Percentiles rank a stretch among this genome's conserved stretches.
These are phyloP conservation scores for Salvia splendens DNA, from an alignment of 257 asterid genomes.

Conservation along the genomic window DNA sequence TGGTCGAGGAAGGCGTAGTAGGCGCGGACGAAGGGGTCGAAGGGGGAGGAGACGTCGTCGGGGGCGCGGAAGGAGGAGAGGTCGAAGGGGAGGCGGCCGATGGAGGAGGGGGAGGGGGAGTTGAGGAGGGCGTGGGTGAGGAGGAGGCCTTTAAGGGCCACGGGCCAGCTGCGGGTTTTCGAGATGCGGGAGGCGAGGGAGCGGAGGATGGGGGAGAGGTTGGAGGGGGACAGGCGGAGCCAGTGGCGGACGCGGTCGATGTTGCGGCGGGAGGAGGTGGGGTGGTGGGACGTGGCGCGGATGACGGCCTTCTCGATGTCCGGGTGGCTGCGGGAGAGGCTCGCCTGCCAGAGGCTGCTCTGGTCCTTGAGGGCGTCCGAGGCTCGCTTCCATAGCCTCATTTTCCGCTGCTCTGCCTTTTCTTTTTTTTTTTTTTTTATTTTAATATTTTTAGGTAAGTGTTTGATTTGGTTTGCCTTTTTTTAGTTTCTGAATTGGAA, in stretches of 20 bases:
- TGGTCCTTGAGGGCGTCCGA: conserved; percentile 67
- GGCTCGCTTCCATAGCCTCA: conserved; percentile 87
- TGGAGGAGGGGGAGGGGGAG: conserved; percentile 42
- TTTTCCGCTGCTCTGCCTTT: conserved; percentile 30
- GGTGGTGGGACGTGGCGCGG: conserved; percentile 69
- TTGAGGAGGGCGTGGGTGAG: conserved; percentile 65
- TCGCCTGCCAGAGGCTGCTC: conserved; percentile 64
- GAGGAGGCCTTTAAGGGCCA: conserved; percentile 71
- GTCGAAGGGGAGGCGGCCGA: conserved; percentile 86
- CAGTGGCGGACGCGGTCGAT: conserved; percentile 57
- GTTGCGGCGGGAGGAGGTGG: conserved; percentile 43
- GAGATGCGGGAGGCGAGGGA: conserved; percentile 63
- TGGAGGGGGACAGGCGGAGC: conserved; percentile 67
- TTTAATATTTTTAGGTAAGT: too few relatives aligned
- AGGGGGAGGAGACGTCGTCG: conserved; percentile 40
- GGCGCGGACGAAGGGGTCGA: conserved; percentile 56
- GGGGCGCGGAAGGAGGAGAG: conserved; percentile 64
- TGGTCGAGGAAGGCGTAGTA: conserved; percentile 77
- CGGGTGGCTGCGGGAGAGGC: conserved; percentile 68
- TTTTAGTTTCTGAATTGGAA: too few relatives aligned
- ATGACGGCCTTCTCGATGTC: conserved; percentile 75
- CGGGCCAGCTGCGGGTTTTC: conserved; percentile 59
- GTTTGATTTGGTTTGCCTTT: too few relatives aligned
- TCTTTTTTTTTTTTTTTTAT: too few relatives aligned
- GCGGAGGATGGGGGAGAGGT: conserved; percentile 67